A percentile compares a stretch with the other conserved stretches of the same genome.
phyloP scores from a whole-genome alignment of 805 yeast genomes.

The Candida germanica region DNA sequence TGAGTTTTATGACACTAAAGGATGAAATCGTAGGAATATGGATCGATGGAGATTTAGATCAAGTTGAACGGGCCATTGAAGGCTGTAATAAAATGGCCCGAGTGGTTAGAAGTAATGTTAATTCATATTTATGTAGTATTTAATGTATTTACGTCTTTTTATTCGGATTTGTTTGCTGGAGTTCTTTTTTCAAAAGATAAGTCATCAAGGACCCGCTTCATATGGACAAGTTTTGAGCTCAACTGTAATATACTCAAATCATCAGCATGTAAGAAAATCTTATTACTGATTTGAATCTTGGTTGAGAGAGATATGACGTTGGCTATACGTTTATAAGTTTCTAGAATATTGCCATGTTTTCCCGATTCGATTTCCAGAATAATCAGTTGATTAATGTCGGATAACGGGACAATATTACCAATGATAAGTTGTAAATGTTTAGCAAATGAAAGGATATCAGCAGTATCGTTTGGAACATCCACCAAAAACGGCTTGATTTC shows the following conservation, averaged over 20 bases:
- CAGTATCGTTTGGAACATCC: conserved; percentile 26
- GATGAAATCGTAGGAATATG: conserved; percentile 61
- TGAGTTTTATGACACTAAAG: conserved; percentile 53
- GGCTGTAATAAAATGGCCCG: conserved; percentile 44
- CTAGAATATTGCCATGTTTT: conserved; percentile 23
- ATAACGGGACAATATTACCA: conserved; percentile 26
- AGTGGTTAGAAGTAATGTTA: conserved; percentile 43
- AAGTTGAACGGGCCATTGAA: conserved; percentile 34
- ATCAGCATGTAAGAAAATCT: conserved; percentile 29
- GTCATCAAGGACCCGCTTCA: conserved; percentile 34
- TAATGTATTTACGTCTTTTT: conserved; percentile 1
- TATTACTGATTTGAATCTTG: conserved; percentile 35
- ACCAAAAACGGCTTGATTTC: conserved; percentile 48
- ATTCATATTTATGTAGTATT: conserved; percentile 34
- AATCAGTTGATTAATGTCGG: conserved; percentile 26
- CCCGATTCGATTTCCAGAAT: conserved; percentile 22
- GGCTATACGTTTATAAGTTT: conserved; percentile 25
- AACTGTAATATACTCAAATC: conserved; percentile 28
- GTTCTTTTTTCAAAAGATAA: conserved; percentile 21
- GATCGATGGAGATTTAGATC: conserved; percentile 31
- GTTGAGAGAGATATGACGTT: conserved; percentile 30
- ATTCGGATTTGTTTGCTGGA: conserved; percentile 11
- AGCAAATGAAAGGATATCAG: conserved; percentile 31
- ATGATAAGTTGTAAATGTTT: conserved; percentile 27
- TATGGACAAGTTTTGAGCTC: conserved; percentile 31